Evolutionary conservation across 257 asterid species (phyloP).

Genomic region (Forsythia suspensa): DNA sequence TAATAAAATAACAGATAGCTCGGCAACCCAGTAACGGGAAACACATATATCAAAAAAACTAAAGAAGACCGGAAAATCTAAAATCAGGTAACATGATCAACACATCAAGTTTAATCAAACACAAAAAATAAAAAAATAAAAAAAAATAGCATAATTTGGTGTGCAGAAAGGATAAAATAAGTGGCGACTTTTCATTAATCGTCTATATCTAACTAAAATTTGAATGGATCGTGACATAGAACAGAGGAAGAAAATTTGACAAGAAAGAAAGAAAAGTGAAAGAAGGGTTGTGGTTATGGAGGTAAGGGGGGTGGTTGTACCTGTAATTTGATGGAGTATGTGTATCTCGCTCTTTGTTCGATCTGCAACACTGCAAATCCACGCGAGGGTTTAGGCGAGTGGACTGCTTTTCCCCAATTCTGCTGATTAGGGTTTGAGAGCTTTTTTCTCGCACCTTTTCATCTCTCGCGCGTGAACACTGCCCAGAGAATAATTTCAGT

Average conservation of each 20-base stretch:
- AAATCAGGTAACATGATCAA: constrained; percentile 16
- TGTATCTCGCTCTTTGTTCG: constrained; percentile 16
- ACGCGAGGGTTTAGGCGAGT: constrained; percentile 86
- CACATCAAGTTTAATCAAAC: not conserved
- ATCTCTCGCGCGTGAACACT: constrained; percentile 26
- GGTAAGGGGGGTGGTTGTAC: constrained; percentile 25
- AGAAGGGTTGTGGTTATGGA: constrained; percentile 18
- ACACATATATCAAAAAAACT: not conserved
- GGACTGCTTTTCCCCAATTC: constrained; percentile 40
- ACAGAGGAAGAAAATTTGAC: constrained; percentile 6
- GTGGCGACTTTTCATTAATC: not conserved
- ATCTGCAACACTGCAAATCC: constrained; percentile 61
- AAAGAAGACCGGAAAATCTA: not conserved
- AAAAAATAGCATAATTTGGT: constrained; percentile 7
- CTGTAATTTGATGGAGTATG: constrained; percentile 33
- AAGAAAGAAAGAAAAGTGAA: not conserved
- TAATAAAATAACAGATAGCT: not conserved
- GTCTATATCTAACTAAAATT: not conserved
- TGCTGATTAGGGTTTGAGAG: constrained; percentile 56
- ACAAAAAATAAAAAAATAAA: not conserved
- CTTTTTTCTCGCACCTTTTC: constrained; percentile 38
- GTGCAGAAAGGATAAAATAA: constrained; percentile 2
- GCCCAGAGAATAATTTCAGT: not conserved
- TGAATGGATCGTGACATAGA: not conserved
- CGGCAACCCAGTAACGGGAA: too few relatives aligned